These are phyloP conservation scores for Acer saccharum DNA, from an alignment of 345 rosid genomes.

Conservation along the genomic window DNA sequence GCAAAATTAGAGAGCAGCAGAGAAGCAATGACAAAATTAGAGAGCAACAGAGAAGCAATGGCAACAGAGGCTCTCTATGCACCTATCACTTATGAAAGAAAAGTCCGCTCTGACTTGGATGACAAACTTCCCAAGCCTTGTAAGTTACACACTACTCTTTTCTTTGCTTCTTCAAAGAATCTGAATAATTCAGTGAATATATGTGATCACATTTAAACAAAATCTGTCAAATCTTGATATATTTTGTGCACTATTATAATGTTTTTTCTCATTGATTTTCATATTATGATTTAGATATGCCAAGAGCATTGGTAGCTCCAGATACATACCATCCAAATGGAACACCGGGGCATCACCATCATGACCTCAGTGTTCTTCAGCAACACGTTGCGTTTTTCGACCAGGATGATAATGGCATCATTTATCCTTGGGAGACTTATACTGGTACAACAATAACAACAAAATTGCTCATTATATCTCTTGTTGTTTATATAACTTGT, in stretches of 20 bases:
- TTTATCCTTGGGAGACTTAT: constrained; percentile 98
- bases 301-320: constrained; percentile 75
- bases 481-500: background rate
- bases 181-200: too few species aligned
- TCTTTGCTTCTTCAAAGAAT: background rate
- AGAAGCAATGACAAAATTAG: constrained; percentile 15
- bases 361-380: constrained; percentile 71
- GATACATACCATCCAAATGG: constrained; percentile 69
- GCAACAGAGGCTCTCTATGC: constrained; percentile 70
- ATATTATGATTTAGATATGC: constrained; percentile 47
- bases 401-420: constrained; percentile 70
- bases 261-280: background rate
- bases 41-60: constrained; percentile 46
- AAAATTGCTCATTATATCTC: background rate
- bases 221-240: too few species aligned
- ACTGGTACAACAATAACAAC: constrained; percentile 38
- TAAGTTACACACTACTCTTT: constrained; percentile 23
- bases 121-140: constrained; percentile 73
- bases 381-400: constrained; percentile 92
- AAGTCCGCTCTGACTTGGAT: constrained; percentile 63
- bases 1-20: too few species aligned
- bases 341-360: constrained; percentile 55
- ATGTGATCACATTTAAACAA: too few species aligned
- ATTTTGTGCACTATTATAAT: background rate
- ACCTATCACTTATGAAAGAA: constrained; percentile 69